A percentile compares a stretch with the other conserved stretches of the same genome.
These are phyloP conservation scores for Phytophthora sp. DNA, from an alignment of 352 stramenopile genomes.

Conservation along the genomic window DNA sequence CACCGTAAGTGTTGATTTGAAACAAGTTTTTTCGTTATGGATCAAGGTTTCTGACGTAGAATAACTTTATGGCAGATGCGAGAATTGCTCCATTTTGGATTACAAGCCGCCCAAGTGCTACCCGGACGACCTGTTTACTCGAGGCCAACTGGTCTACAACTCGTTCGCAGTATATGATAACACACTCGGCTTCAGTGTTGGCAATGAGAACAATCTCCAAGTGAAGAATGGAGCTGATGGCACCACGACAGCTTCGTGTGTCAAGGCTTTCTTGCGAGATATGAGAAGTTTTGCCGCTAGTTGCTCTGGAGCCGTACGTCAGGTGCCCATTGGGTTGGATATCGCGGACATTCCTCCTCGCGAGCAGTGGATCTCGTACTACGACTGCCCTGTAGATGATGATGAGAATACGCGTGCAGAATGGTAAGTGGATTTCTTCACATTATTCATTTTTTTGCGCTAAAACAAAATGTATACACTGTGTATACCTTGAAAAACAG, in stretches of 20 bases:
- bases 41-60: too few relatives aligned
- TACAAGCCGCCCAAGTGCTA: slow-evolving; percentile 55
- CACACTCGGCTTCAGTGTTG: slow-evolving; percentile 61
- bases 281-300: slow-evolving; percentile 49
- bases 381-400: slow-evolving; percentile 60
- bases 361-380: slow-evolving; percentile 65
- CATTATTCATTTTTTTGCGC: too few relatives aligned
- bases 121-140: slow-evolving; percentile 53
- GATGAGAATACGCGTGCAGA: slow-evolving; percentile 57
- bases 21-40: background rate
- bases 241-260: slow-evolving; percentile 49
- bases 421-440: slow-evolving; percentile 33
- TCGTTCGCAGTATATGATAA: slow-evolving; percentile 79
- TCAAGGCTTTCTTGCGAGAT: slow-evolving; percentile 68
- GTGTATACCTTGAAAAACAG: too few relatives aligned
- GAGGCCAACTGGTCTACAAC: slow-evolving; percentile 70
- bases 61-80: slow-evolving; percentile 35
- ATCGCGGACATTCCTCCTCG: slow-evolving; percentile 67
- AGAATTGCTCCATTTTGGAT: slow-evolving; percentile 61
- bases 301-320: slow-evolving; percentile 45
- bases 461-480: too few relatives aligned
- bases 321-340: slow-evolving; percentile 69
- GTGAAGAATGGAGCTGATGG: slow-evolving; percentile 21
- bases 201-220: slow-evolving; percentile 62
- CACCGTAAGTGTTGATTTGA: slow-evolving; percentile 34